Conservation (phyloP, 768 basidiomycete genomes). For the Naganishia onofrii region DNA sequence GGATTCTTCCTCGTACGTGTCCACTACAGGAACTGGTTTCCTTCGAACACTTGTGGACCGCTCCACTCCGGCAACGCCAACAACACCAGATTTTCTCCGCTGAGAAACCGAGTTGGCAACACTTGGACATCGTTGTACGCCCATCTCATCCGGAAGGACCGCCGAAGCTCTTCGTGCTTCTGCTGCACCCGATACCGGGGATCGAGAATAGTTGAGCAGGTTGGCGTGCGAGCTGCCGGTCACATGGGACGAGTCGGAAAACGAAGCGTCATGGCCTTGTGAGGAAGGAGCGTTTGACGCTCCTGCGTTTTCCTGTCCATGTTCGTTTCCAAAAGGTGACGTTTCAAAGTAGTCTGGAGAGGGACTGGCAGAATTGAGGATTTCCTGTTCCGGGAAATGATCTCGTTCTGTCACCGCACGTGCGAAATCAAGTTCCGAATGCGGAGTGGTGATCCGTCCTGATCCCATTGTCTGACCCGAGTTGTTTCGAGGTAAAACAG, state of each 20-base stretch:
- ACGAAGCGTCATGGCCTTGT: not conserved
- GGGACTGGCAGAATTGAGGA: not conserved
- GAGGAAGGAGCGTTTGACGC: not conserved
- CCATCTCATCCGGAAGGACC: not conserved
- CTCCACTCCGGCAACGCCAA: not conserved
- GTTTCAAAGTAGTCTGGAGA: not conserved
- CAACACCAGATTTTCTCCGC: not conserved
- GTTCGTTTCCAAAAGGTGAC: not conserved
- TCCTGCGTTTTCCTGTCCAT: not conserved
- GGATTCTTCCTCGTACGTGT: not conserved
- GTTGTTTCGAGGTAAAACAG: slow-evolving; percentile 3
- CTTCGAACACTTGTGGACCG: slow-evolving; percentile 7
- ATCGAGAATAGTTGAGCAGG: not conserved
- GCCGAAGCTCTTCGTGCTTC: not conserved
- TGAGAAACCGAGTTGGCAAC: not conserved
- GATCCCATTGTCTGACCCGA: not conserved
- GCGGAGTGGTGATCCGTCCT: not conserved
- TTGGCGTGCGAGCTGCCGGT: slow-evolving; percentile 7
- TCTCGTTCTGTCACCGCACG: not conserved
- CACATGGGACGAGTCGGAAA: not conserved
- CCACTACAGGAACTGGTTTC: slow-evolving; percentile 8
- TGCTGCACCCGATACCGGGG: not conserved
- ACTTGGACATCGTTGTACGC: not conserved
- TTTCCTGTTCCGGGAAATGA: slow-evolving; percentile 1
- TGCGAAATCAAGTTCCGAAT: not conserved